Evolutionary conservation across 441 rosid genomes (phyloP).

Genomic region (Metrosideros polymorpha): DNA sequence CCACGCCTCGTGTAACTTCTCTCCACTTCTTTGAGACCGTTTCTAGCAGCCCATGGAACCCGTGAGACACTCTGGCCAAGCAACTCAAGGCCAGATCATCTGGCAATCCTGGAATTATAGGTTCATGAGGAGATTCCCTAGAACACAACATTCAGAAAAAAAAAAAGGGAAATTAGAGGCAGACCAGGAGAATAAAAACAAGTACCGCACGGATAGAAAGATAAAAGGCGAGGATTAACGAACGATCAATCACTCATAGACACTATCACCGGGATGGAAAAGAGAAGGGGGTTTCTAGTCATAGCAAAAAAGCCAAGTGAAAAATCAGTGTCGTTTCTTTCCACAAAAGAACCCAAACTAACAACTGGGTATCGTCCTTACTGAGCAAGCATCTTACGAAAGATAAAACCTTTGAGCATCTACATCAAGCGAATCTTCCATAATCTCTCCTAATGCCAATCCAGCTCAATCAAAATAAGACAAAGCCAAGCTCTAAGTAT

Average conservation of each 20-base stretch:
- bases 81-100: constrained; percentile 72
- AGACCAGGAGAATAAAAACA: not conserved
- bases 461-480: not conserved
- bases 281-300: not conserved
- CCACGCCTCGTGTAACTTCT: constrained; percentile 43
- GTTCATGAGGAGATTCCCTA: constrained; percentile 45
- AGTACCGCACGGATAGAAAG: not conserved
- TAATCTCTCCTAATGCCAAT: not conserved
- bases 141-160: not conserved
- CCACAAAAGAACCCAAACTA: not conserved
- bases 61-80: constrained; percentile 64
- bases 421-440: not conserved
- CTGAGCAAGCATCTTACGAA: not conserved
- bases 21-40: constrained; percentile 71
- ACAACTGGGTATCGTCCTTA: not conserved
- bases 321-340: not conserved
- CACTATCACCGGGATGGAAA: not conserved
- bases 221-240: not conserved
- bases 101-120: constrained; percentile 63
- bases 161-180: not conserved
- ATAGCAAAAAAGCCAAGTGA: not conserved
- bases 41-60: constrained; percentile 56
- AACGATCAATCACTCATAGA: not conserved
- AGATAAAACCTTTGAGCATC: not conserved
- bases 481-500: not conserved